Evolutionary conservation across 768 basidiomycete species (phyloP), one percentile per base, ranked within the genome.

Genomic region (Lentinus tigrinus): DNA sequence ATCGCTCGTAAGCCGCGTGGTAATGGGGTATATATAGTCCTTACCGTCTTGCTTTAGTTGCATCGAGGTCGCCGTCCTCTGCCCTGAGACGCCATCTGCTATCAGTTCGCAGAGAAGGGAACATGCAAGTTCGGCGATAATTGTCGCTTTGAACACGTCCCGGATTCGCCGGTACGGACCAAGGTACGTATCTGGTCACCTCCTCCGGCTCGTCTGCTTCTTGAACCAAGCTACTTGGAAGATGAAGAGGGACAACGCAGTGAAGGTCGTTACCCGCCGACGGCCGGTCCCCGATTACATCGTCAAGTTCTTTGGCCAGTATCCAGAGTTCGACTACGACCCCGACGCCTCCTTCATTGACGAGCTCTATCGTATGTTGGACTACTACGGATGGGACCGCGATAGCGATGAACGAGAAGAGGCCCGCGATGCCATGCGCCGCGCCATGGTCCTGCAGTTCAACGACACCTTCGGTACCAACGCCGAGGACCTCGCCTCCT

Each of bases 401-500:
- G 43, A 56, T 17, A 16, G n/a, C 19, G 23, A 40, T 3, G 19
- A 50, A 24, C 28, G 39, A 17, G 47, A 42, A 17, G 16, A 43
- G 19, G 62, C 50, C 1, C 50, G 51, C 36, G 26, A 37, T 1
- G n/a, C 13, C 11, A 34, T 56, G 54, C 49, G 44, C 23, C 38
- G 17, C 11, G 63, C 62, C 27, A 26, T 65, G 36, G 49, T 50
- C 6, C 26, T 6, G 40, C 58, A 67, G 13, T 67, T 68, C 47
- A 60, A 63, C 31, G n/a, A 21, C 34, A 54, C 34, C 31, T 68
- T 54, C 23, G 67, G 67, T 8, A 63, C 61, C 10, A 52, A 61
- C 28, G 46, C 39, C n/a, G 19, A 65, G 19, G 47, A 56, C 52
- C 47, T 67, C 38, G 28, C 8, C 21, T 38, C 48, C 2, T 57